A percentile compares a stretch with the other conserved stretches of the same genome.
Evolutionary conservation across 73 alveolate species (phyloP).

Genomic region (Stentor coeruleus): DNA sequence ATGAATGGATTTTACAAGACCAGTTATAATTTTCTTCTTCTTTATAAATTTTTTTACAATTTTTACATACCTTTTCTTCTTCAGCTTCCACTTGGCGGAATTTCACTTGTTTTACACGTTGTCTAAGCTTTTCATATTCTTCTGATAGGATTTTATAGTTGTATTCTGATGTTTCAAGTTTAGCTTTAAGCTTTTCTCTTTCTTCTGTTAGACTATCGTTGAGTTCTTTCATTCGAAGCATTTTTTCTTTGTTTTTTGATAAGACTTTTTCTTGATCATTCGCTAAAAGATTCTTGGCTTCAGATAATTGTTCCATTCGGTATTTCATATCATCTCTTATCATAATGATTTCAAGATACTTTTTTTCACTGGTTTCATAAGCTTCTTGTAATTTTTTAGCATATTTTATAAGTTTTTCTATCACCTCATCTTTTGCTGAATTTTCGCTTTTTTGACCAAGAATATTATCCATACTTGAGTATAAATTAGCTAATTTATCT

Average conservation of each 20-base stretch:
- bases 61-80: constrained; percentile 48
- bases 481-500: not conserved
- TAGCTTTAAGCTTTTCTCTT: constrained; percentile 32
- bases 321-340: not conserved
- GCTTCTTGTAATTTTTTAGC: not conserved
- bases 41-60: constrained; percentile 50
- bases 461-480: not conserved
- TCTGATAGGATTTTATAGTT: constrained; percentile 25
- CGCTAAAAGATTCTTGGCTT: not conserved
- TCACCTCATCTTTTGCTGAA: not conserved
- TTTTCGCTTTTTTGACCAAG: not conserved
- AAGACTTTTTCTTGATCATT: not conserved
- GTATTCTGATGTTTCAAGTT: constrained; percentile 35
- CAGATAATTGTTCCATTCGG: not conserved
- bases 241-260: constrained; percentile 26
- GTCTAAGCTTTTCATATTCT: constrained; percentile 51
- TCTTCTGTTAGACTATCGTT: constrained; percentile 18
- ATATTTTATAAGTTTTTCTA: too few relatives aligned
- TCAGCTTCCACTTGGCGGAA: constrained; percentile 32
- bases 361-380: not conserved
- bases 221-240: constrained; percentile 29
- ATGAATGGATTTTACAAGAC: constrained; percentile 59
- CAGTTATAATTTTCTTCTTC: constrained; percentile 67
- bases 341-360: not conserved
- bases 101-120: constrained; percentile 42